These are phyloP conservation scores for Arachis stenosperma DNA, from an alignment of 306 rosid genomes.

Conservation along the genomic window DNA sequence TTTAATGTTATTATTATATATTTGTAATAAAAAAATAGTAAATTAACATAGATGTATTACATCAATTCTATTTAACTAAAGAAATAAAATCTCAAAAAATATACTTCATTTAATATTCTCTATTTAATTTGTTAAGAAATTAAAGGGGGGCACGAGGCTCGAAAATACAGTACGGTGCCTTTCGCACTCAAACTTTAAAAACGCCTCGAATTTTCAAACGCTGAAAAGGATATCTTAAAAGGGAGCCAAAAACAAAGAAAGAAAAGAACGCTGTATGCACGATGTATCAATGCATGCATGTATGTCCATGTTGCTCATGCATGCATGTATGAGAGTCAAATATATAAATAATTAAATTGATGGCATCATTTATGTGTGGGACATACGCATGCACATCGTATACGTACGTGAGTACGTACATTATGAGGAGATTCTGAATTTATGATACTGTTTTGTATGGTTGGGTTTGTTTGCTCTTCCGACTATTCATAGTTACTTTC, in stretches of 20 bases:
- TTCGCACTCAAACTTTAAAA: conserved; percentile 51
- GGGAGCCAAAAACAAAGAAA: conserved; percentile 13
- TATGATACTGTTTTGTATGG: neutral
- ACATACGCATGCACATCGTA: neutral
- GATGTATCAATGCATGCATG: neutral
- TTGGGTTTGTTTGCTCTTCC: neutral
- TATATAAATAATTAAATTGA: too few relatives aligned
- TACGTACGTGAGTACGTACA: too few relatives aligned
- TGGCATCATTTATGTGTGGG: neutral
- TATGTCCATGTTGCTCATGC: neutral
- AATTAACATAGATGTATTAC: too few relatives aligned
- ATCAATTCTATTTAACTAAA: too few relatives aligned
- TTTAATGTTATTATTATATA: too few relatives aligned
- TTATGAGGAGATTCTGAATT: neutral
- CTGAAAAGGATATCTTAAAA: conserved; percentile 45
- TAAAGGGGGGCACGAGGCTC: conserved; percentile 50
- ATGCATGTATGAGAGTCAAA: too few relatives aligned
- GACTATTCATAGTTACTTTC: neutral
- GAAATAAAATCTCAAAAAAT: too few relatives aligned
- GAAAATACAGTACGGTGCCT: conserved; percentile 43
- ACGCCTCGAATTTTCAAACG: conserved; percentile 47
- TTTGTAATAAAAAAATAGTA: too few relatives aligned
- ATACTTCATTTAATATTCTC: too few relatives aligned
- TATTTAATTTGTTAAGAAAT: too few relatives aligned
- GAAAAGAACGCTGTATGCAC: neutral